Evolutionary conservation across 768 basidiomycete species (phyloP).

Genomic region (Amyloporia xantha): DNA sequence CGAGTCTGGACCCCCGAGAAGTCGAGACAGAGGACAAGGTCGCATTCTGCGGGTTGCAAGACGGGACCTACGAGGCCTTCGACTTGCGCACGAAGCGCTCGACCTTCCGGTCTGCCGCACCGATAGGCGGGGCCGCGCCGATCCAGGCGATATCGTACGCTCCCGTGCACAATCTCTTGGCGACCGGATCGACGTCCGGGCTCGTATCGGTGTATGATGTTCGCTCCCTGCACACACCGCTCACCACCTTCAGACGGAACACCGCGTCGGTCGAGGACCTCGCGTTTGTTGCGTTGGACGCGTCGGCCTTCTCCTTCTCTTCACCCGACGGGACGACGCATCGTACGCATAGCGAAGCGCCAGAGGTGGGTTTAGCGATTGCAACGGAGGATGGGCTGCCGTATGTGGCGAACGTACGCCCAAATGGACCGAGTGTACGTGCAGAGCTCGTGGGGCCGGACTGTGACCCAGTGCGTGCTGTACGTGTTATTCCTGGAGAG

Average conservation of each 20-base stretch:
- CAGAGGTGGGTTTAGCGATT: constrained; percentile 35
- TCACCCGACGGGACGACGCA: background rate
- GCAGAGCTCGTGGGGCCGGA: constrained; percentile 54
- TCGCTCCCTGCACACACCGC: constrained; percentile 31
- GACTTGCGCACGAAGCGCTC: constrained; percentile 39
- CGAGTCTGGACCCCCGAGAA: constrained; percentile 27
- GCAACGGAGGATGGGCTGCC: constrained; percentile 57
- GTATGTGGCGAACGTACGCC: constrained; percentile 39
- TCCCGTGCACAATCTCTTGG: constrained; percentile 36
- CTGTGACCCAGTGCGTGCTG: constrained; percentile 49
- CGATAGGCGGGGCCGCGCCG: constrained; percentile 20
- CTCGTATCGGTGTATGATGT: constrained; percentile 51
- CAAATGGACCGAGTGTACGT: constrained; percentile 32
- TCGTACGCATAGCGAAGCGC: background rate
- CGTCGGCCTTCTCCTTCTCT: background rate
- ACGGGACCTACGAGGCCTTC: constrained; percentile 48
- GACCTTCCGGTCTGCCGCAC: constrained; percentile 20
- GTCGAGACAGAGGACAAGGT: constrained; percentile 43
- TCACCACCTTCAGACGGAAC: constrained; percentile 38
- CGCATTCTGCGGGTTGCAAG: constrained; percentile 48
- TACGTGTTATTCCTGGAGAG: constrained; percentile 26
- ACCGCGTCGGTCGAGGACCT: constrained; percentile 46
- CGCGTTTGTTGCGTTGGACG: constrained; percentile 9
- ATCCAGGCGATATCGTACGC: constrained; percentile 44
- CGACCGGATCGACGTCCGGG: constrained; percentile 52